These are phyloP conservation scores for Tardiomyces blankii DNA, from an alignment of 1,139 yeast genomes.

Conservation along the genomic window DNA sequence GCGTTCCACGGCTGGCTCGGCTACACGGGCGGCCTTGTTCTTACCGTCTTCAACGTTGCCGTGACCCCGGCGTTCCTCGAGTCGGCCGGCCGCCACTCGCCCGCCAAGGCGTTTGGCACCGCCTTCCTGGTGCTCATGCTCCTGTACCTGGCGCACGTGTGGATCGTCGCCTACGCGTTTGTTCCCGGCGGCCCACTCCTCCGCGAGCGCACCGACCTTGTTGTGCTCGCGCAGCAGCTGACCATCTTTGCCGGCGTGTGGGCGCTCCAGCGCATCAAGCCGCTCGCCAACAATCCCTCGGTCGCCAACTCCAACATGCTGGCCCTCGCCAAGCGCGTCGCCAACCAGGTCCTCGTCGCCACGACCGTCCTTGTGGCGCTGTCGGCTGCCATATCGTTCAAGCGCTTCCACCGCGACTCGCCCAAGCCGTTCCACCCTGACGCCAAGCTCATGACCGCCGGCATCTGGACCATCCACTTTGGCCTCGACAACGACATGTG, in stretches of 20 bases:
- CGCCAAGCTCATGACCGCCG: constrained; percentile 73
- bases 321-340: constrained; percentile 14
- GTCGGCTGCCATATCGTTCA: constrained; percentile 37
- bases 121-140: constrained; percentile 43
- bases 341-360: constrained; percentile 18
- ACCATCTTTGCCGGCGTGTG: constrained; percentile 29
- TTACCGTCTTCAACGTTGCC: constrained; percentile 52
- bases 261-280: constrained; percentile 14
- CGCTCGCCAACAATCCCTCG: constrained; percentile 11
- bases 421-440: constrained; percentile 72
- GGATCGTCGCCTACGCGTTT: constrained; percentile 97
- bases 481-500: constrained; percentile 97
- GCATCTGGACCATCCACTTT: constrained; percentile 97
- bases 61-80: constrained; percentile 55
- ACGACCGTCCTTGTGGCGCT: constrained; percentile 19
- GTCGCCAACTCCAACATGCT: constrained; percentile 11
- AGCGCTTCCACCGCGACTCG: constrained; percentile 45
- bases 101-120: constrained; percentile 46
- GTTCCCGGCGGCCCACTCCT: constrained; percentile 88
- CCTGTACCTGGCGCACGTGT: constrained; percentile 69
- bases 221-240: constrained; percentile 44
- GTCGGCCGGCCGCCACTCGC: constrained; percentile 45
- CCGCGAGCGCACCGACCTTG: constrained; percentile 78
- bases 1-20: constrained; percentile 67
- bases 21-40: constrained; percentile 60